phyloP scores from a whole-genome alignment of 495 filamentous ascomycete species.

The Choiromyces venosus region DNA sequence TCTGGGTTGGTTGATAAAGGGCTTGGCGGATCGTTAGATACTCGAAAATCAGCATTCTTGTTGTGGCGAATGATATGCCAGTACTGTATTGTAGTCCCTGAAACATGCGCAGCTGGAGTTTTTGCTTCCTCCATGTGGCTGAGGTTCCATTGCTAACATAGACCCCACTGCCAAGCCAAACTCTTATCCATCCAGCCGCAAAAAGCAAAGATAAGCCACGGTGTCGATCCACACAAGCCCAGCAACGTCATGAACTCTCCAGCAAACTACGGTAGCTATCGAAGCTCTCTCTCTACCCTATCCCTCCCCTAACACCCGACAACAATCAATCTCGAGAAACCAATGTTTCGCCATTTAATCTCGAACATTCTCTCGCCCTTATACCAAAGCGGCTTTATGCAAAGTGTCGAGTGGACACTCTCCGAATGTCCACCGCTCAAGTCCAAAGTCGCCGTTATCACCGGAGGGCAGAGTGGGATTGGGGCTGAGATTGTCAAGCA shows the following conservation, averaged over 20 bases:
- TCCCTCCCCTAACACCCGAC: neutral
- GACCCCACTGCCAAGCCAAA: neutral
- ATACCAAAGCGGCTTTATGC: conserved; percentile 19
- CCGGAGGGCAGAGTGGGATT: conserved; percentile 47
- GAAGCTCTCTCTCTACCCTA: neutral
- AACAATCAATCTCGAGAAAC: neutral
- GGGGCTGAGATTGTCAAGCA: conserved; percentile 47
- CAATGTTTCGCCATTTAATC: neutral
- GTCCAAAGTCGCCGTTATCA: conserved; percentile 45
- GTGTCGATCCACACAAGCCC: neutral
- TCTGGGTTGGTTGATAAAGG: neutral
- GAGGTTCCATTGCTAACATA: neutral
- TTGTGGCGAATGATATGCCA: neutral
- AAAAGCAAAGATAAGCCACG: neutral
- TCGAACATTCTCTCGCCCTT: conserved; percentile 12
- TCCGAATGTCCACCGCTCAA: conserved; percentile 38
- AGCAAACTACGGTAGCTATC: neutral
- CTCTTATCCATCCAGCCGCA: neutral
- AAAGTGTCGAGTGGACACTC: conserved; percentile 18
- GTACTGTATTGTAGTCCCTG: too few relatives aligned
- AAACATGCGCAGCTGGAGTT: neutral
- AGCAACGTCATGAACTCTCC: neutral
- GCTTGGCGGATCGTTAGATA: neutral
- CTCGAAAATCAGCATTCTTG: neutral
- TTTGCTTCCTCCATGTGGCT: neutral